These are phyloP conservation scores for Ganoderma boninense DNA, from an alignment of 1,284 basidiomycete species.

Conservation along the genomic window DNA sequence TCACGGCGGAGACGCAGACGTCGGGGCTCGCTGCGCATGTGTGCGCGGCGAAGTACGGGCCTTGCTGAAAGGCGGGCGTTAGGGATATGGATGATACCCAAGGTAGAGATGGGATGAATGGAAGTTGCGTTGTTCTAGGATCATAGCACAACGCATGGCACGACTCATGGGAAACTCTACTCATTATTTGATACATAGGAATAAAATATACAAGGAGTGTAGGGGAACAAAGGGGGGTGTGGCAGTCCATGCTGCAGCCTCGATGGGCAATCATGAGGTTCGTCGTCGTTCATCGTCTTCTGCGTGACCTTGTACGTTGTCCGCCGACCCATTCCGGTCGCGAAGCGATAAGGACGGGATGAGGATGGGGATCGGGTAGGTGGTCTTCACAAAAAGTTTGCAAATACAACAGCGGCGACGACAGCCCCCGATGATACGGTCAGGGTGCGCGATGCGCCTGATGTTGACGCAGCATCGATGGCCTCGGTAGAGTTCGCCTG, in stretches of 20 bases:
- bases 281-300: neutral
- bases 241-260: slow-evolving; percentile 32
- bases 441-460: slow-evolving; percentile 17
- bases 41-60: slow-evolving; percentile 25
- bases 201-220: slow-evolving; percentile 17
- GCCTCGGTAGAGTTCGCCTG: slow-evolving; percentile 19
- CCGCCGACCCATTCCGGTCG: neutral
- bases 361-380: neutral
- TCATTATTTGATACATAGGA: slow-evolving; percentile 10
- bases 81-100: neutral
- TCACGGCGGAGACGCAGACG: slow-evolving; percentile 46
- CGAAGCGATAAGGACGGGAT: neutral
- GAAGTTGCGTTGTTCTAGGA: too few relatives aligned
- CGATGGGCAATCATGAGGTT: slow-evolving; percentile 20
- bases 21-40: slow-evolving; percentile 22
- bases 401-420: slow-evolving; percentile 15
- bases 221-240: slow-evolving; percentile 20
- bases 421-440: slow-evolving; percentile 6
- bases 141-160: too few relatives aligned
- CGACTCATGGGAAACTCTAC: neutral
- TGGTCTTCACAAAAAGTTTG: slow-evolving; percentile 16
- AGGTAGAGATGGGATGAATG: neutral
- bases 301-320: neutral
- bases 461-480: slow-evolving; percentile 10
- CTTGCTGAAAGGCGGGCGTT: slow-evolving; percentile 5